Evolutionary conservation across 2,329 filamentous ascomycete species (phyloP), one percentile per base, ranked within the genome.

Genomic region (Talaromyces amestolkiae): DNA sequence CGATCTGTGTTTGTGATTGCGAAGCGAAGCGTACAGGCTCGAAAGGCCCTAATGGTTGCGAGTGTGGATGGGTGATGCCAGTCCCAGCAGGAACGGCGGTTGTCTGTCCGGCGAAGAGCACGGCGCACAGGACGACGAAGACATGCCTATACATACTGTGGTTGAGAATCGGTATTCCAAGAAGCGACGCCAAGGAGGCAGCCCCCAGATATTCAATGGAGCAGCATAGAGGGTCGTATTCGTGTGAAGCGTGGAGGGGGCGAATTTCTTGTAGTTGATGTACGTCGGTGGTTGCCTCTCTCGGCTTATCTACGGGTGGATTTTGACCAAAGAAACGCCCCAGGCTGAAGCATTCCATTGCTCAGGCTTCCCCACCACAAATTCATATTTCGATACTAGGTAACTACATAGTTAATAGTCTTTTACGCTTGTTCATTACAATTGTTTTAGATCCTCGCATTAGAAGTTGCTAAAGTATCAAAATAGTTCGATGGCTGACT

Each of bases 71-170:
- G 58, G 72, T 74, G 67, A 77, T 75, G 68, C 73, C 77, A 51
- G 76, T 76, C 60, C 72, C 75, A 33, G 76, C 77, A 67, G 76
- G 76, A 65, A 78, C 70, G 41, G 76, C 75, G 49, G 69, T 70
- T 33, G 70, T 69, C 24, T 61, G 61, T 17, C 63, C 37, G 33
- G 70, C 49, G 37, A 70, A 69, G 17, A 71, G 49, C 49, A 69
- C 62, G 51, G 67, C 51, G 62, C 68, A 68, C 9, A 68, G 49
- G 54, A 73, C 58, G 37, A 73, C 47, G 17, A 73, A 47, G 41
- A 68, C 53, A 35, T 66, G 61, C 22, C 69, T 49, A 65, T 67
- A 69, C 71, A 74, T 74, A 53, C 64, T 66, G 66, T 37, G 39
- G 17, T 17, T 11, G 37, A 8, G 17, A 33, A 19, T 35, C 33